phyloP scores from a whole-genome alignment of 1,284 basidiomycete species.

The Marasmius oreades region DNA sequence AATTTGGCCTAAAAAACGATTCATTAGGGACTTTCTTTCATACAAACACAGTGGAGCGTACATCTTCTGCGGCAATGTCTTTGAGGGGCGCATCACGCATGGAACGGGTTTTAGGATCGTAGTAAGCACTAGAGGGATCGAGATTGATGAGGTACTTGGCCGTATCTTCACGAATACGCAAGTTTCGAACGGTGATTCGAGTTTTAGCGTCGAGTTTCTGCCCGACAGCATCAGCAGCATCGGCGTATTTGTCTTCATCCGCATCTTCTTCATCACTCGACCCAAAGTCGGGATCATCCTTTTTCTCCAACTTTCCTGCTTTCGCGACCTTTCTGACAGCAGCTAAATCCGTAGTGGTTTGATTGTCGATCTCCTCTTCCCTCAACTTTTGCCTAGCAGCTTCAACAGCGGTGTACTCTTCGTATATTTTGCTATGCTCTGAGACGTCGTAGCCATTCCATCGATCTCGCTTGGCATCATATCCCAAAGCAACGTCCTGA shows the following conservation, averaged over 20 bases:
- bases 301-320: conserved; percentile 30
- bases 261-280: conserved; percentile 94
- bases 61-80: conserved; percentile 80
- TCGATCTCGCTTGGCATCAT: conserved; percentile 93
- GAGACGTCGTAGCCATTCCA: conserved; percentile 98
- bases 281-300: conserved; percentile 75
- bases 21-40: conserved; percentile 14
- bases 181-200: conserved; percentile 95
- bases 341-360: conserved; percentile 2
- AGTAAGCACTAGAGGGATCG: conserved; percentile 94
- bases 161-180: conserved; percentile 98
- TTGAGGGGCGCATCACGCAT: conserved; percentile 96
- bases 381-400: conserved; percentile 84
- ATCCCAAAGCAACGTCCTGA: conserved; percentile 79
- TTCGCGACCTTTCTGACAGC: conserved; percentile 34
- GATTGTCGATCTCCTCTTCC: conserved; percentile 97
- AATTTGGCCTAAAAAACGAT: conserved; percentile 74
- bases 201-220: conserved; percentile 98
- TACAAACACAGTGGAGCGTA: conserved; percentile 26
- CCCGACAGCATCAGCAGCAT: conserved; percentile 94
- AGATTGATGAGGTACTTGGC: conserved; percentile 99
- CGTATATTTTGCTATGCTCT: conserved; percentile 83
- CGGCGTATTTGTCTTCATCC: conserved; percentile 96
- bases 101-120: conserved; percentile 98
- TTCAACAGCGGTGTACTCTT: conserved; percentile 94